phyloP scores from a whole-genome alignment of 2,329 filamentous ascomycete species.

The Aphanocladium album region DNA sequence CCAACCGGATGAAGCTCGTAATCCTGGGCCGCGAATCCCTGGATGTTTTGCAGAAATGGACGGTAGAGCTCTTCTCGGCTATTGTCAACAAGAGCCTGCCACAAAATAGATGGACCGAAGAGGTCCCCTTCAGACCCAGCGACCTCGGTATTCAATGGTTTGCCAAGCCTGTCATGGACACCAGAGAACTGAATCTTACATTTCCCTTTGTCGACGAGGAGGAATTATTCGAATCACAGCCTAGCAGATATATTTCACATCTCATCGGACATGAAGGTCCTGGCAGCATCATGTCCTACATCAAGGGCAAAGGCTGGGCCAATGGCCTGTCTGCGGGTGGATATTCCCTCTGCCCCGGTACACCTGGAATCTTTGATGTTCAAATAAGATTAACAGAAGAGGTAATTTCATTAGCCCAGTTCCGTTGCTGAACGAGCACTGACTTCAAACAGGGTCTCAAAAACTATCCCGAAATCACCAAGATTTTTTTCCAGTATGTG shows the following conservation, averaged over 20 bases:
- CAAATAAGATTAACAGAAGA: conserved; percentile 78
- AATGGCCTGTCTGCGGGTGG: conserved; percentile 76
- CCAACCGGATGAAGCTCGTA: conserved; percentile 89
- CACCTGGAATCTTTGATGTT: conserved; percentile 71
- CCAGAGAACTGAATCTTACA: conserved; percentile 69
- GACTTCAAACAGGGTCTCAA: conserved; percentile 54
- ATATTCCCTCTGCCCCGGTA: conserved; percentile 70
- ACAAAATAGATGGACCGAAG: conserved; percentile 50
- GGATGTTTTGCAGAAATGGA: conserved; percentile 79
- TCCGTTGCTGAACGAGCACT: neutral
- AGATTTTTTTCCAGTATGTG: conserved; percentile 86
- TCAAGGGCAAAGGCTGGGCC: conserved; percentile 87
- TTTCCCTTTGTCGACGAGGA: conserved; percentile 88
- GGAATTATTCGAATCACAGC: conserved; percentile 70
- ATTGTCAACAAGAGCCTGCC: conserved; percentile 78
- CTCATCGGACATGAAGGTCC: conserved; percentile 90
- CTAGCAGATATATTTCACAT: conserved; percentile 80
- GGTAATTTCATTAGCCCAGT: conserved; percentile 36
- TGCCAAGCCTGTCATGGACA: conserved; percentile 88
- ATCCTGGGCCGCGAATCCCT: conserved; percentile 77
- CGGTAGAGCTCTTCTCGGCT: conserved; percentile 73
- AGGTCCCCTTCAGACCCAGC: conserved; percentile 43
- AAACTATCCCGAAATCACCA: conserved; percentile 75
- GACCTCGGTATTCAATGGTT: conserved; percentile 66
- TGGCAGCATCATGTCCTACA: conserved; percentile 82